Evolutionary conservation across 768 basidiomycete genomes (phyloP).

Genomic region (Dioszegia hungarica): DNA sequence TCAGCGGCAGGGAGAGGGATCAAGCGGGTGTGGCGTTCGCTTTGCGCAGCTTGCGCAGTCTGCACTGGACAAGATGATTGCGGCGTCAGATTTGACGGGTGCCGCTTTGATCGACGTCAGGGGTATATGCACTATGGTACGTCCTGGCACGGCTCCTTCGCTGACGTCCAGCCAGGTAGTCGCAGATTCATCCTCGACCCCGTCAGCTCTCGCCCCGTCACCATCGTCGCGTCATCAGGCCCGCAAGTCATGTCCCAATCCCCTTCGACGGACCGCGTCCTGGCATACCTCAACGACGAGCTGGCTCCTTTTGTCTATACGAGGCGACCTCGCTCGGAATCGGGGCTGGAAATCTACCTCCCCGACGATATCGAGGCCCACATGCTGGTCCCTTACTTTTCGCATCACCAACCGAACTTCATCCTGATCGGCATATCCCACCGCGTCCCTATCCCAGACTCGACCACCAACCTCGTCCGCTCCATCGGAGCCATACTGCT

Average conservation of each 20-base stretch:
- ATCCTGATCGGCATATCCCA: conserved; percentile 18
- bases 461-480: conserved; percentile 14
- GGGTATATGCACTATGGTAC: neutral
- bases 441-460: conserved; percentile 2
- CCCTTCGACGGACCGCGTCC: neutral
- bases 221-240: neutral
- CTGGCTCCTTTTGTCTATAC: neutral
- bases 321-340: conserved; percentile 15
- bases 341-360: conserved; percentile 21
- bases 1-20: neutral
- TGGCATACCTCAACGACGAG: neutral
- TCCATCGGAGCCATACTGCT: conserved; percentile 29
- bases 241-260: neutral
- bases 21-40: neutral
- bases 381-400: conserved; percentile 18
- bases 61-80: neutral
- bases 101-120: neutral
- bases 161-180: neutral
- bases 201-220: neutral
- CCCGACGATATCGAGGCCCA: conserved; percentile 14
- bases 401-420: conserved; percentile 21
- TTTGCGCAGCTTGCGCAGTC: neutral
- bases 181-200: neutral
- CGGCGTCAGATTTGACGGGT: neutral
- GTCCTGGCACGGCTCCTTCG: neutral